Evolutionary conservation across 345 rosid species (phyloP), one percentile per base, ranked within the genome.

Genomic region (Gossypioides kirkii): DNA sequence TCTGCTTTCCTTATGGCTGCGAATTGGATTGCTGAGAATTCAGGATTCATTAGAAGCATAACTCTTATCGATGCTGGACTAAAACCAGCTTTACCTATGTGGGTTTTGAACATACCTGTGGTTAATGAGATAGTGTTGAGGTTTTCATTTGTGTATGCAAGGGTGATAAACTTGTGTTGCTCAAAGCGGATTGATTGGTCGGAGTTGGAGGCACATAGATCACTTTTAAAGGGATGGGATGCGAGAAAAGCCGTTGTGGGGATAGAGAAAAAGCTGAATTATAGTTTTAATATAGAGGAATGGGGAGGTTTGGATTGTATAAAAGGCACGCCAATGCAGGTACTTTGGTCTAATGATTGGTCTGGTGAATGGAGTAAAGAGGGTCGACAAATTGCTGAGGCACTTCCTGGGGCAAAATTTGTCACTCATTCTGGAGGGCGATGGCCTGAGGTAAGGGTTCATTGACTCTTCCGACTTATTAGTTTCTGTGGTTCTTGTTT

Each of bases 381-480:
- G 73, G 95, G 97, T 1, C 75, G 60, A 8, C 73, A 18, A 56
- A 78, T 88, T 43, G 88, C 88, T 2, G 82, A 82, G 76, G 94
- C 93, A 58, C 90, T 94, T 81, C 90, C 93, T 2, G 84, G 64
- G 41, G 97, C 97, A 25, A 91, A 84, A 76, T 88, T 89, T 74
- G 78, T 82, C 25, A 76, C 77, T 16, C 98, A 94, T 77, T 83
- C 92, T 0, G 90, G 97, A 61, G 89, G 89, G 58, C 84, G 97
- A 13, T 94, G 98, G 97, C 97, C 98, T 82, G 90, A 91, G 93
- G 98, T 94, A 71, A 73, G 84, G 46, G 46, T 82, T 76, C 61
- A 42, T 66, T 18, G n/a, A 4, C 42, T 63, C 74, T 59, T 42
- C 20, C 17, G 2, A 55, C 54, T 25, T 47, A 76, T 45, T 66